Evolutionary conservation across 768 basidiomycete species (phyloP).

Genomic region (Leccinum subtestaceum): DNA sequence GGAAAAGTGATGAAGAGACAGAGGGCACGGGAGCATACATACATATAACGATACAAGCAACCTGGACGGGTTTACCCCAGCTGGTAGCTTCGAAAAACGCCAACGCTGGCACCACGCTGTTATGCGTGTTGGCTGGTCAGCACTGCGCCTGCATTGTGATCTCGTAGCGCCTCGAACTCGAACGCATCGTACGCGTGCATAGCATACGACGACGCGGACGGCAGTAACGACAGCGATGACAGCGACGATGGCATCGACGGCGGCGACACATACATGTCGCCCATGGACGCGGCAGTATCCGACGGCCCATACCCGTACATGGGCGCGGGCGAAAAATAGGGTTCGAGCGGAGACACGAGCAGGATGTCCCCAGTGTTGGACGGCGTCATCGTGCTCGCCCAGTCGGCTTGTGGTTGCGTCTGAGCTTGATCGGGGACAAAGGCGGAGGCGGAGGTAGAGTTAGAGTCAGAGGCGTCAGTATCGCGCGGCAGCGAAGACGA

Average conservation of each 20-base stretch:
- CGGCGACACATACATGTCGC: conserved; percentile 10
- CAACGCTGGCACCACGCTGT: not conserved
- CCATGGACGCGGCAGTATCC: conserved; percentile 17
- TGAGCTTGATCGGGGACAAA: conserved; percentile 10
- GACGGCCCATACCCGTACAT: conserved; percentile 21
- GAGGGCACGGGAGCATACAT: not conserved
- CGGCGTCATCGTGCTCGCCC: conserved; percentile 7
- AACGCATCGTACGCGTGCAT: conserved; percentile 30
- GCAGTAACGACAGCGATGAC: not conserved
- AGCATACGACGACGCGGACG: conserved; percentile 9
- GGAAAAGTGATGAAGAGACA: not conserved
- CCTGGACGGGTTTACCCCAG: conserved; percentile 8
- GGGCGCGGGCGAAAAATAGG: conserved; percentile 12
- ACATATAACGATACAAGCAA: conserved; percentile 30
- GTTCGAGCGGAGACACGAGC: conserved; percentile 17
- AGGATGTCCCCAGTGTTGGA: conserved; percentile 8
- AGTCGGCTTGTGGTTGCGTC: conserved; percentile 5
- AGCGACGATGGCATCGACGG: not conserved
- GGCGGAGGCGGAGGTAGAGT: not conserved
- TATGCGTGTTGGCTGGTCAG: conserved; percentile 23
- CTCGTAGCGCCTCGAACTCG: conserved; percentile 33
- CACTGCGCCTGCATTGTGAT: conserved; percentile 20
- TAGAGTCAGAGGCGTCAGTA: not conserved
- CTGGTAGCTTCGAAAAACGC: not conserved
- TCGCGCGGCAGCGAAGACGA: conserved; percentile 3